phyloP scores from a whole-genome alignment of 75 land plant species.

The Pseudotsuga menziesii region DNA sequence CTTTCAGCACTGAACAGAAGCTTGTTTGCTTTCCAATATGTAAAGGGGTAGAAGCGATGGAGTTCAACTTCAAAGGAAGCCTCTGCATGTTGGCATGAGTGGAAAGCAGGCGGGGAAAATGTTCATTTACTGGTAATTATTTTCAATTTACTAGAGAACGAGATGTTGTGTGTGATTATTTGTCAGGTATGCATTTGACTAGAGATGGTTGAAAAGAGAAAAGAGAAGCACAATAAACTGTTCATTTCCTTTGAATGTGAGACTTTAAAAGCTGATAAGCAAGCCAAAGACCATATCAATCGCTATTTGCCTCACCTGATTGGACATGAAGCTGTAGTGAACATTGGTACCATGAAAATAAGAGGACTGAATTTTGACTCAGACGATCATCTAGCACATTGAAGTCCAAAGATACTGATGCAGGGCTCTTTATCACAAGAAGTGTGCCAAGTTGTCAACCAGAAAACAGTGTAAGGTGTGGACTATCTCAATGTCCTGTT shows the following conservation, averaged over 20 bases:
- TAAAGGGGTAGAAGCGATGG: slow-evolving; percentile 35
- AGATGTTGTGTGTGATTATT: too few relatives aligned
- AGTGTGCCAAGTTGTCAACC: not conserved
- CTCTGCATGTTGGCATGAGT: too few relatives aligned
- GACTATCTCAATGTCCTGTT: not conserved
- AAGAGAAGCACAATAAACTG: slow-evolving; percentile 36
- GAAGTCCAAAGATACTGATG: not conserved
- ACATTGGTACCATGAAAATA: slow-evolving; percentile 74
- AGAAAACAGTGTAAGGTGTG: not conserved
- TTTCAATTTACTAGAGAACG: too few relatives aligned
- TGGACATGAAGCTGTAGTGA: slow-evolving; percentile 82
- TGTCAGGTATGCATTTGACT: too few relatives aligned
- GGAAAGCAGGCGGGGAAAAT: too few relatives aligned
- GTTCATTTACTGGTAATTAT: too few relatives aligned
- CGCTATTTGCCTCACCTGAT: slow-evolving; percentile 78
- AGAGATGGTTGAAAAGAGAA: slow-evolving; percentile 52
- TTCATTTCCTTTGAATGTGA: slow-evolving; percentile 78
- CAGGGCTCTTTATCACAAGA: not conserved
- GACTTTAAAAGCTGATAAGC: slow-evolving; percentile 82
- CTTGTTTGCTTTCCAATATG: not conserved
- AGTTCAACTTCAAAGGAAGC: slow-evolving; percentile 23
- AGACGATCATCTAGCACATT: slow-evolving; percentile 14
- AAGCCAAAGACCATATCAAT: slow-evolving; percentile 76
- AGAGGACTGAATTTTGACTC: slow-evolving; percentile 46
- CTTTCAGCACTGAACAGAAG: not conserved